A percentile compares a stretch with the other conserved stretches of the same genome.
Evolutionary conservation across 352 stramenopile genomes (phyloP).

Genomic region (Pythium oligandrum): DNA sequence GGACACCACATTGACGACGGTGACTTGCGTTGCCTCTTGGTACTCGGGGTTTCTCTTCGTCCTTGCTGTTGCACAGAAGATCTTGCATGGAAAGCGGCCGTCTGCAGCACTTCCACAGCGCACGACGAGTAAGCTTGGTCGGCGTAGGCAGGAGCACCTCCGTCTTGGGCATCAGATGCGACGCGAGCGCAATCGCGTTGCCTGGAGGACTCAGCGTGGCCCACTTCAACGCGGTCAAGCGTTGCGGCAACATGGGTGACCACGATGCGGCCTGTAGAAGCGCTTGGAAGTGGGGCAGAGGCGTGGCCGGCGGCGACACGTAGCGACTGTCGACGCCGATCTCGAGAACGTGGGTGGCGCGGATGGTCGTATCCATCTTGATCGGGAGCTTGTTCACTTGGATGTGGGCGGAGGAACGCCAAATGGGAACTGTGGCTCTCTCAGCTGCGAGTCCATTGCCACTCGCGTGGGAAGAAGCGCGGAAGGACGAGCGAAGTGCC

Average conservation of each 20-base stretch:
- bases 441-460: too few relatives aligned
- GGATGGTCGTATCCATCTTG: neutral
- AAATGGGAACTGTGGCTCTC: too few relatives aligned
- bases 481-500: too few relatives aligned
- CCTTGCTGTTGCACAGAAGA: conserved; percentile 33
- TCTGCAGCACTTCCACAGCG: conserved; percentile 15
- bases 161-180: conserved; percentile 7
- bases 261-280: too few relatives aligned
- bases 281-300: conserved; percentile 1
- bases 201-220: too few relatives aligned
- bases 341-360: conserved; percentile 1
- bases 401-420: too few relatives aligned
- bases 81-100: conserved; percentile 48
- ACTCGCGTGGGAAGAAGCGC: too few relatives aligned
- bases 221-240: neutral
- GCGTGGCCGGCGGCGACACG: conserved; percentile 2
- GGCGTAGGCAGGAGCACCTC: conserved; percentile 9
- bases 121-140: conserved; percentile 7
- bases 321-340: conserved; percentile 1
- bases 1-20: conserved; percentile 55
- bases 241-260: neutral
- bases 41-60: conserved; percentile 4
- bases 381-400: neutral
- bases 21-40: conserved; percentile 28
- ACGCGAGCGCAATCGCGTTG: conserved; percentile 1